A percentile compares a stretch with the other conserved stretches of the same genome.
These are phyloP conservation scores for Batkoa obscura DNA, from an alignment of 371 early-diverging fungal genomes.

Conservation along the genomic window DNA sequence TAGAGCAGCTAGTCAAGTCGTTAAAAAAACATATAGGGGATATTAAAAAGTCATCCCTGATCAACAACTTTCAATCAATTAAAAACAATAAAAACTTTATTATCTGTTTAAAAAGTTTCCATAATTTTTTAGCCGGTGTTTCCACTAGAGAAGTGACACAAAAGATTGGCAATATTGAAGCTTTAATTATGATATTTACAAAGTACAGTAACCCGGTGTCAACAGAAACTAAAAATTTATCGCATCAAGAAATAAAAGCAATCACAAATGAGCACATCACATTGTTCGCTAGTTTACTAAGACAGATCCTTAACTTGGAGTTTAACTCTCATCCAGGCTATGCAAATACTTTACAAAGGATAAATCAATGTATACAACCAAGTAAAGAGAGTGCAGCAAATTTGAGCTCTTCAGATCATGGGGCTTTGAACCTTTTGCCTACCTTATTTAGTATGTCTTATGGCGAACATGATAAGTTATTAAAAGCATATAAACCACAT, in stretches of 20 bases:
- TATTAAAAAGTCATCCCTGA: no score
- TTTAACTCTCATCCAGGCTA: neutral
- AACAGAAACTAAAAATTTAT: neutral
- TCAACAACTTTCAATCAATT: no score
- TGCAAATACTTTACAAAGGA: neutral
- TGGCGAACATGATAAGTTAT: neutral
- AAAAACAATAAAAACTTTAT: no score
- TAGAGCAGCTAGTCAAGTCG: no score
- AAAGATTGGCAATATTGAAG: constrained; percentile 4
- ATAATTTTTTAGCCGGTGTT: no score
- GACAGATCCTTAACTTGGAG: neutral
- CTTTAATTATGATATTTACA: constrained; percentile 1
- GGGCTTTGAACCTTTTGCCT: neutral
- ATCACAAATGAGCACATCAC: neutral
- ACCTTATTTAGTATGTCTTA: neutral
- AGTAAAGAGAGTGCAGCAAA: neutral
- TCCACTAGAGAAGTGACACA: neutral
- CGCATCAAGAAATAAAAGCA: neutral
- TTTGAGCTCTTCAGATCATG: neutral
- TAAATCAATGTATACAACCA: neutral
- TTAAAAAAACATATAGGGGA: no score
- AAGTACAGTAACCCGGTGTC: neutral
- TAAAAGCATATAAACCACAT: neutral
- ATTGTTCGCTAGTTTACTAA: neutral
- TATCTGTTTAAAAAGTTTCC: no score